Evolutionary conservation across 257 asterid species (phyloP), one percentile per base, ranked within the genome.

Genomic region (Thymus quinquecostatus): DNA sequence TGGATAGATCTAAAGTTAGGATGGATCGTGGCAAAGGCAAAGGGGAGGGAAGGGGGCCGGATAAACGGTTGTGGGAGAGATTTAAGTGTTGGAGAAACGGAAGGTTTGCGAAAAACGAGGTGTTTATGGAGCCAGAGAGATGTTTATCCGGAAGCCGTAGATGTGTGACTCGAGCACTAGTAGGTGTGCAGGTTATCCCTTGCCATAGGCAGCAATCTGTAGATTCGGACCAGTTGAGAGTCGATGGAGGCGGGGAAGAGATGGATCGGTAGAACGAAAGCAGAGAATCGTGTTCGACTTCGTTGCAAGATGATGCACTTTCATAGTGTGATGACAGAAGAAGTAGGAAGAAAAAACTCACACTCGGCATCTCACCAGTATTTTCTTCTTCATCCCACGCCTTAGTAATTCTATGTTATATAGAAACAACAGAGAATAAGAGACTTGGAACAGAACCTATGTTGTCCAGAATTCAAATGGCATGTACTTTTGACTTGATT

Each of bases 121-220:
- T 4, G 13, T 55, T 28, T 56, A 78, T 10, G 76, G 60, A 14
- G 8, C 76, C 78, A n/a, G 75, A 70, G 51, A 70, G 76, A 1
- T 10, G 27, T 10, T 34, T 58, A 0, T 10, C 41, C 0, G 82
- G 81, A n/a, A 81, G 10, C 28, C 12, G 27, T 21, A 81, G 8
- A 51, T 2, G 51, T 0, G 77, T 61, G 58, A 78, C 85, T 7
- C 75, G 75, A 44, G 14, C 58, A 6, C 6, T 12, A 3, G 54
- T 4, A 2, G 21, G 6, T 2, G 21, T 9, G 30, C 81, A 82
- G 5, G 68, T 6, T 6, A 81, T n/a, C 60, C 85, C 85, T 49
- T 81, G 78, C 85, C 82, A 81, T 1, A 21, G 72, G 74, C 85
- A 81, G 43, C 82, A 81, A 9, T 71, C 59, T 4, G 68, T 1